These are phyloP conservation scores for Zygosaccharomyces sapae DNA, from an alignment of 1,139 yeast genomes.

Conservation along the genomic window DNA sequence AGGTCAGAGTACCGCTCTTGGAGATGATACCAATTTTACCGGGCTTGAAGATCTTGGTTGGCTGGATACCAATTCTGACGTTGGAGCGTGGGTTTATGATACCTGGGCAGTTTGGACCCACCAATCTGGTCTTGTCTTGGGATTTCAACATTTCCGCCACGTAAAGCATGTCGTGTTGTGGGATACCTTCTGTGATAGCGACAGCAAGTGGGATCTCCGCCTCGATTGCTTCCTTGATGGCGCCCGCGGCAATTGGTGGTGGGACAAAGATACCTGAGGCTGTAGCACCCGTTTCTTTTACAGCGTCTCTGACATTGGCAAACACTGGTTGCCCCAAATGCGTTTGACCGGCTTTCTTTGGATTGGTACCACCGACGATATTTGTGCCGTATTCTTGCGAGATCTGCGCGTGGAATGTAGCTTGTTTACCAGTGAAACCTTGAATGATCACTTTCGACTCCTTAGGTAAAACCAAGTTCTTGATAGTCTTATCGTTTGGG, in stretches of 20 bases:
- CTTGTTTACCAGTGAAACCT: conserved; percentile 97
- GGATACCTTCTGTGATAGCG: conserved; percentile 97
- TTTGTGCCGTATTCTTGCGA: conserved; percentile 89
- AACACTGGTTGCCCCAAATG: conserved; percentile 91
- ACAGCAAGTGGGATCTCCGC: conserved; percentile 96
- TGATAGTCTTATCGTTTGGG: conserved; percentile 65
- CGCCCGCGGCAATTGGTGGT: conserved; percentile 92
- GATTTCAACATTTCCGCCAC: conserved; percentile 91
- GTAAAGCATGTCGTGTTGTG: conserved; percentile 97
- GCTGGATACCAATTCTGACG: conserved; percentile 99
- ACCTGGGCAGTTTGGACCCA: conserved; percentile 99
- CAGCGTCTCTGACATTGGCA: conserved; percentile 81
- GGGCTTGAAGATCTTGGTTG: conserved; percentile 84
- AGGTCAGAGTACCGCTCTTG: conserved; percentile 95
- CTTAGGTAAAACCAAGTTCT: conserved; percentile 75
- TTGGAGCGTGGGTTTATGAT: conserved; percentile 87
- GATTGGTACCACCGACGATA: conserved; percentile 98
- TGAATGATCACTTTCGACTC: conserved; percentile 96
- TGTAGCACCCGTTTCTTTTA: conserved; percentile 76
- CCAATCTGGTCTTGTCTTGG: conserved; percentile 91
- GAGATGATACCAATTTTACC: conserved; percentile 96
- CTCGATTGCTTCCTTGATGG: conserved; percentile 94
- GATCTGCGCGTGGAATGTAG: conserved; percentile 96
- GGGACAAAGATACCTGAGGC: conserved; percentile 98
- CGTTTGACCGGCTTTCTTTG: conserved; percentile 89